Base-by-base conservation (phyloP, 257 asterid genomes). In the Nicotiana sylvestris region DNA sequence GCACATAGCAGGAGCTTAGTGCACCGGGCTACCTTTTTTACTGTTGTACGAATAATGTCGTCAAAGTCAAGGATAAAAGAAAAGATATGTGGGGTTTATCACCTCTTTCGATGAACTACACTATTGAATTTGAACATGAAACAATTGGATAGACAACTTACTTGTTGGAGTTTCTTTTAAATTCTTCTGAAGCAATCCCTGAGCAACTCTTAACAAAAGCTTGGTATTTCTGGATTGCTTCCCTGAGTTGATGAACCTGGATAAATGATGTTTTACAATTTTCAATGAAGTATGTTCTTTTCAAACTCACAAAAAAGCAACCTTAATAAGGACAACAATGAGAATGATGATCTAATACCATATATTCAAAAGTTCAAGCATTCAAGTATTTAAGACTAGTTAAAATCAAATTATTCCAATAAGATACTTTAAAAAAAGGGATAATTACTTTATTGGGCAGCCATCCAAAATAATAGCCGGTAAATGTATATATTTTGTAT, bases 201-300 rank as follows among this genome's bases (percentile, higher is more conserved):
- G 83, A 83, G 17, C 65, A 60, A 32, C 74, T 76, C 15, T 46
- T 82, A 43, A 81, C 46, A 46, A 82, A 72, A 66, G 49, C 43
- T 76, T 81, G 78, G 83, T 66, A 86, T 17, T 81, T 66, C 51
- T 80, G 77, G 33, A 57, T 55, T 65, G 85, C 85, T 35, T 70
- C 81, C 60, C 81, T 82, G 17, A 86, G 86, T 66, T 86, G 81
- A 68, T 56, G 13, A 57, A 76, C 79, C 86, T 86, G 69, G 37
- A 82, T 11, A 82, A 35, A 43, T 10, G 12, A 32, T 64, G 9
- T 25, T 35, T n/a, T 46, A 53, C 56, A 53, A 56, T 51, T 32
- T 35, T 33, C 74, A 66, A 33, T 66, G 13, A 32, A 66, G 25
- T 64, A 11, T 56, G 9, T 35, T 82, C 81, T 30, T 67, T 58